Base-by-base conservation (phyloP, 202 grass and related monocot genomes). In the Setaria viridis region DNA sequence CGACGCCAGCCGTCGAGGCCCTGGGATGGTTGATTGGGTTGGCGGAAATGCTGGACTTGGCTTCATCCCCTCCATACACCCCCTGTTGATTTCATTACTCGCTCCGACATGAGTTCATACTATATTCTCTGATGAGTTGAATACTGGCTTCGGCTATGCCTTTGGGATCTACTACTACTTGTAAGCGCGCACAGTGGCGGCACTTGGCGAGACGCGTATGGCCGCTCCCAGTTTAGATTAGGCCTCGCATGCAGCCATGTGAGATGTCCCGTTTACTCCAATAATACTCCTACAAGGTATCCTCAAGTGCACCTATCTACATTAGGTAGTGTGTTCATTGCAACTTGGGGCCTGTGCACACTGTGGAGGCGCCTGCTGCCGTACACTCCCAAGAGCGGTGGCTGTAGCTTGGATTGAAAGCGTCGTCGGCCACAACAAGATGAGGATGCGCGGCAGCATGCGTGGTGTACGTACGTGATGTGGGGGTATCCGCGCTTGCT, bases 21-120 rank as follows among this genome's bases (percentile, higher is more conserved):
- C 50, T 62, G 64, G 65, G 63, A 67, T 34, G 3, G 35, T 37
- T 51, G 42, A 71, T 85, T 72, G 49, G 62, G 39, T 76, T 12
- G 37, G 62, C n/a, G 64, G 79, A 69, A 77, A 77, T 83, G 63
- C 20, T 54, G 72, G 62, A 50, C 72, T 69, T 87, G 72, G 72
- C 53, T 14, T 60, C 50, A 32, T 32, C 72, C 47, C 14, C 60
- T 76, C 68, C 62, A 87, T 34, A 55, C 66, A 70, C 8, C 25
- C 25, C 25, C 56, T 25, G n/a, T 25, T 25, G 56, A n/a, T 57
- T n/a, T 20, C 2, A 57, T n/a, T 2, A 21, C 9, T 67, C 15
- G 39, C 9, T 67, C 34, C 8, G 17, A 19, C 37, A 68, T 68
- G 37, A 25, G 25, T 68, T 6, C 37, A 68, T 46, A 70, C 20